phyloP scores from a whole-genome alignment of 208 protist genomes.

The Crithidia mellificae region DNA sequence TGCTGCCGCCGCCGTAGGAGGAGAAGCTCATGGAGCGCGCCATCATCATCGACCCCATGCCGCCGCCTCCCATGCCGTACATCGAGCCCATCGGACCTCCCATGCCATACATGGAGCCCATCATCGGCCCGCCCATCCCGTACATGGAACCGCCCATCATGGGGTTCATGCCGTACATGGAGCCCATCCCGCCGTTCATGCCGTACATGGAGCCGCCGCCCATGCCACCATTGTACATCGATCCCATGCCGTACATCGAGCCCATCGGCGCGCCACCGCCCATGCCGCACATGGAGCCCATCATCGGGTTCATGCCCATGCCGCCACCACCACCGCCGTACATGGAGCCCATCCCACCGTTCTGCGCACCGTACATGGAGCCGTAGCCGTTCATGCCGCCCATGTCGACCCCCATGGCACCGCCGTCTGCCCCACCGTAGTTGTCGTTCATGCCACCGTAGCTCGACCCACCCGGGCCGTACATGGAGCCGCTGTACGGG shows the following conservation, averaged over 20 bases:
- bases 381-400: conserved; percentile 21
- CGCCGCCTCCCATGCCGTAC: conserved; percentile 40
- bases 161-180: conserved; percentile 34
- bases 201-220: conserved; percentile 34
- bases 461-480: conserved; percentile 23
- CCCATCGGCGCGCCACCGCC: conserved; percentile 6
- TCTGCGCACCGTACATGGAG: conserved; percentile 22
- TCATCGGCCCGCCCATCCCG: conserved; percentile 23
- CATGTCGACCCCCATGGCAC: neutral
- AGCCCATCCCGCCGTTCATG: conserved; percentile 18
- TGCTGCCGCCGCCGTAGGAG: conserved; percentile 33
- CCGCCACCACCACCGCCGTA: conserved; percentile 18
- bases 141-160: conserved; percentile 35
- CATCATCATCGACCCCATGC: conserved; percentile 39
- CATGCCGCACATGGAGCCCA: conserved; percentile 28
- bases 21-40: conserved; percentile 27
- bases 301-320: neutral
- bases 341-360: conserved; percentile 26
- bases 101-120: conserved; percentile 30
- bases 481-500: conserved; percentile 20
- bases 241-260: conserved; percentile 33
- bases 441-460: conserved; percentile 16
- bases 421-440: neutral
- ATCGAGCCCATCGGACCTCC: conserved; percentile 31
- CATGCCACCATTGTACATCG: conserved; percentile 13